phyloP scores from a whole-genome alignment of 352 stramenopile genomes.

The Phytophthora citricola region DNA sequence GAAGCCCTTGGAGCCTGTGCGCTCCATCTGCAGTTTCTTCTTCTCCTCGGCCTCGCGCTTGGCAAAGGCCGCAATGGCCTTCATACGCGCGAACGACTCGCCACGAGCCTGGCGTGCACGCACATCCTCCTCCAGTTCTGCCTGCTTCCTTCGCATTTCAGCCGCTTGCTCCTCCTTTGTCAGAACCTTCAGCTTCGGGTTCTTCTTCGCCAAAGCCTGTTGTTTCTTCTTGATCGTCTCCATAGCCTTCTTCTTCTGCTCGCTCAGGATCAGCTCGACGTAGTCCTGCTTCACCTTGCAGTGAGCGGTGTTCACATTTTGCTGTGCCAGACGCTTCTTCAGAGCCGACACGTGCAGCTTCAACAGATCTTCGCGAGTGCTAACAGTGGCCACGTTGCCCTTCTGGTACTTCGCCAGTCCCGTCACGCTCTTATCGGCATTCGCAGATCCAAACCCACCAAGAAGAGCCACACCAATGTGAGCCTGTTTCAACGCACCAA shows the following conservation, averaged over 20 bases:
- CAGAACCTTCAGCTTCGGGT: slow-evolving; percentile 62
- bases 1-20: slow-evolving; percentile 82
- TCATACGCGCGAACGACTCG: slow-evolving; percentile 88
- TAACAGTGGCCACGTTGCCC: slow-evolving; percentile 47
- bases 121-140: slow-evolving; percentile 83
- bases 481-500: slow-evolving; percentile 94
- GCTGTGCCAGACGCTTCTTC: slow-evolving; percentile 79
- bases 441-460: slow-evolving; percentile 83
- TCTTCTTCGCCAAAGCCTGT: slow-evolving; percentile 58
- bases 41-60: slow-evolving; percentile 82
- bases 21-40: slow-evolving; percentile 70
- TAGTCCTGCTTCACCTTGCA: slow-evolving; percentile 88
- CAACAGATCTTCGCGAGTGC: slow-evolving; percentile 76
- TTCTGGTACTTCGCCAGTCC: slow-evolving; percentile 83
- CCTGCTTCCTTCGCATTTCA: slow-evolving; percentile 84
- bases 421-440: slow-evolving; percentile 89
- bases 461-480: slow-evolving; percentile 88
- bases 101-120: slow-evolving; percentile 75
- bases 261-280: slow-evolving; percentile 75
- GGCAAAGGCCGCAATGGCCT: slow-evolving; percentile 86
- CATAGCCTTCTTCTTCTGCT: slow-evolving; percentile 65
- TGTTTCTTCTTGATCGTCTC: slow-evolving; percentile 70
- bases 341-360: slow-evolving; percentile 88
- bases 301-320: slow-evolving; percentile 65
- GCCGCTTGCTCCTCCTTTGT: slow-evolving; percentile 87